Conservation (phyloP, 164 flowering plant genomes). For the Dillenia turbinata region DNA sequence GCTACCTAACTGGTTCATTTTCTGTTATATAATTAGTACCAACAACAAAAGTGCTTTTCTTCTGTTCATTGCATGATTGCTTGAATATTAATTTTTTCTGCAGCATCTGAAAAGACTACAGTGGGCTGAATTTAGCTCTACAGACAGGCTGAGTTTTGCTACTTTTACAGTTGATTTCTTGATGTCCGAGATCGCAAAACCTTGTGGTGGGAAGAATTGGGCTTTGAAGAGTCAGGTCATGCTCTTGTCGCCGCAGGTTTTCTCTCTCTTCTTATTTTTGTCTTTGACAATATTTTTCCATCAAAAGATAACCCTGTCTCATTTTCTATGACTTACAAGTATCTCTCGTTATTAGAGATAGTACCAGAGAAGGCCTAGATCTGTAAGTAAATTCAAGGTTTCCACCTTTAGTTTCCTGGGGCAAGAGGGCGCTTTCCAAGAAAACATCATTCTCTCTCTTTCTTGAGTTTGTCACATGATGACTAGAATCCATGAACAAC, state of each 20-base stretch:
- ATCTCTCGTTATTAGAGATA: conserved; percentile 45
- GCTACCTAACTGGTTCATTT: too few species aligned
- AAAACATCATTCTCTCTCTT: conserved; percentile 16
- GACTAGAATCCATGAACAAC: too few species aligned
- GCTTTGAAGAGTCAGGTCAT: conserved; percentile 92
- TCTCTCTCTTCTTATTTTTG: background rate
- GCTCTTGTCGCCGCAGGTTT: conserved; percentile 98
- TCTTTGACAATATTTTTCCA: background rate
- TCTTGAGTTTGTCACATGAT: background rate
- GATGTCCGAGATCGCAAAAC: conserved; percentile 72
- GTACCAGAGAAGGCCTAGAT: conserved; percentile 81
- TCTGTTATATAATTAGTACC: too few species aligned
- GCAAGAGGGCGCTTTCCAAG: conserved; percentile 79
- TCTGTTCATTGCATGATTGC: too few species aligned
- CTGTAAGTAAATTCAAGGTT: conserved; percentile 76
- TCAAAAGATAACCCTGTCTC: conserved; percentile 1
- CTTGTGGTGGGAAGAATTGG: conserved; percentile 92
- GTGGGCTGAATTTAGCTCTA: conserved; percentile 77
- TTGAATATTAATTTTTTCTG: conserved; percentile 5
- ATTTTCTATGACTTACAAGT: conserved; percentile 3
- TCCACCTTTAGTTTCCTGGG: conserved; percentile 64
- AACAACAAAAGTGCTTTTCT: too few species aligned
- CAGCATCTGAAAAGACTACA: conserved; percentile 91
- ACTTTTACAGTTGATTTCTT: conserved; percentile 57
- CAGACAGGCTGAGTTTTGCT: conserved; percentile 70